Conservation (phyloP, 148 eudicot genomes). For the Agrostemma githago region DNA sequence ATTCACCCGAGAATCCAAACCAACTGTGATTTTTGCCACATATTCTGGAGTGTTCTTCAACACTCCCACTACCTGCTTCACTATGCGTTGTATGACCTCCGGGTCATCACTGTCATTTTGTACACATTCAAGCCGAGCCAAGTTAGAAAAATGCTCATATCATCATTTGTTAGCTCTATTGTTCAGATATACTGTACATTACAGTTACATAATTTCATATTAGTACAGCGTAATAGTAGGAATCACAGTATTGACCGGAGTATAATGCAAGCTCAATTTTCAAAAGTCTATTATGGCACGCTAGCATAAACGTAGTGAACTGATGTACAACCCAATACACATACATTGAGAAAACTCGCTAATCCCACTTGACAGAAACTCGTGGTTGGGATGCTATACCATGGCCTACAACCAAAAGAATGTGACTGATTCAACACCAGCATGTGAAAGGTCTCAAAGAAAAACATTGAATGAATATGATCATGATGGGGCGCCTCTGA, state of each 20-base stretch:
- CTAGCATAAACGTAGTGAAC: not conserved
- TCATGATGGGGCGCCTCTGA: too few relatives aligned
- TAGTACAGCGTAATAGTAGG: too few relatives aligned
- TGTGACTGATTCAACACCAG: too few relatives aligned
- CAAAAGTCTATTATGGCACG: not conserved
- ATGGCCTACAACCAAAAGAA: too few relatives aligned
- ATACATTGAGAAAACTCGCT: not conserved
- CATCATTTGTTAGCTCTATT: not conserved
- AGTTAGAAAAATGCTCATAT: conserved; percentile 9
- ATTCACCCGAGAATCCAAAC: conserved; percentile 40
- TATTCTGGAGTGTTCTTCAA: conserved; percentile 44
- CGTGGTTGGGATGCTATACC: not conserved
- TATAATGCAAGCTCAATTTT: not conserved
- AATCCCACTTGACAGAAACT: not conserved
- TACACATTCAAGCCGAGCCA: not conserved
- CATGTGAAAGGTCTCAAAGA: too few relatives aligned
- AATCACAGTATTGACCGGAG: not conserved
- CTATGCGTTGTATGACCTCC: conserved; percentile 33
- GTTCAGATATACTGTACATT: not conserved
- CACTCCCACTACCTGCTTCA: conserved; percentile 36
- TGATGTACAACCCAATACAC: not conserved
- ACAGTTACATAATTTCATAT: not conserved
- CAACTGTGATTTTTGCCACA: conserved; percentile 39
- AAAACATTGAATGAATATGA: too few relatives aligned
- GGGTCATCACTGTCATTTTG: conserved; percentile 30